Evolutionary conservation across 164 flowering plant genomes (phyloP).

Genomic region (Malania oleifera): DNA sequence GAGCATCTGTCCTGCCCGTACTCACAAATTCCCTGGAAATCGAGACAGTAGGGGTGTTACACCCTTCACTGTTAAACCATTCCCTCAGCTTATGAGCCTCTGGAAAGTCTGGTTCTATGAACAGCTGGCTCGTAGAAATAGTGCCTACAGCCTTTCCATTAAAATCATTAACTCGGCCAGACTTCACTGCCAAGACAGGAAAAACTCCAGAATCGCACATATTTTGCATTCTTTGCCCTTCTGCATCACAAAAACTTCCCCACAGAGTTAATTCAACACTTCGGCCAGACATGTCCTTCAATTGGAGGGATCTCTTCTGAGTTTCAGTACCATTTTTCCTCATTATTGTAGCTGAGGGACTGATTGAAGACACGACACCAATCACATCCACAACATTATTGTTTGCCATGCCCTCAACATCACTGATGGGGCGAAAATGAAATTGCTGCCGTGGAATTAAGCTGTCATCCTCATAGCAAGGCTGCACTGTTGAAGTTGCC

Average conservation of each 20-base stretch:
- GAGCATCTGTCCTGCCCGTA: conserved; percentile 43
- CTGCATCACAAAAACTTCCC: conserved; percentile 85
- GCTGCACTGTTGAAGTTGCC: conserved; percentile 56
- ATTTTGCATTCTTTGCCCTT: conserved; percentile 71
- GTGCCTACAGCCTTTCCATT: conserved; percentile 88
- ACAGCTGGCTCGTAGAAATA: conserved; percentile 57
- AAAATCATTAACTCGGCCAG: conserved; percentile 77
- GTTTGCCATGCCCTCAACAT: conserved; percentile 67
- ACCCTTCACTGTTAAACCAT: conserved; percentile 82
- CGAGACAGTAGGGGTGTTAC: conserved; percentile 42
- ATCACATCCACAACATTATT: conserved; percentile 71
- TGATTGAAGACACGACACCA: conserved; percentile 74
- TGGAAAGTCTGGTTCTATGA: conserved; percentile 76
- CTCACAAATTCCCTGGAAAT: conserved; percentile 65
- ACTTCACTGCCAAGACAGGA: conserved; percentile 89
- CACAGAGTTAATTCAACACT: conserved; percentile 93
- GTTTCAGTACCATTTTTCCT: conserved; percentile 89
- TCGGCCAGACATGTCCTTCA: conserved; percentile 91
- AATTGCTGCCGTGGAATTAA: conserved; percentile 78
- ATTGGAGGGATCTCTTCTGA: conserved; percentile 63
- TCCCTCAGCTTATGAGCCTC: conserved; percentile 59
- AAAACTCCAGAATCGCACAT: conserved; percentile 71
- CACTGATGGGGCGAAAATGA: conserved; percentile 70
- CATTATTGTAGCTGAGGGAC: conserved; percentile 62
- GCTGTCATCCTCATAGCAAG: conserved; percentile 68